Base-by-base conservation (phyloP, 2,329 filamentous ascomycete genomes). In the Pseudogymnoascus sp. region DNA sequence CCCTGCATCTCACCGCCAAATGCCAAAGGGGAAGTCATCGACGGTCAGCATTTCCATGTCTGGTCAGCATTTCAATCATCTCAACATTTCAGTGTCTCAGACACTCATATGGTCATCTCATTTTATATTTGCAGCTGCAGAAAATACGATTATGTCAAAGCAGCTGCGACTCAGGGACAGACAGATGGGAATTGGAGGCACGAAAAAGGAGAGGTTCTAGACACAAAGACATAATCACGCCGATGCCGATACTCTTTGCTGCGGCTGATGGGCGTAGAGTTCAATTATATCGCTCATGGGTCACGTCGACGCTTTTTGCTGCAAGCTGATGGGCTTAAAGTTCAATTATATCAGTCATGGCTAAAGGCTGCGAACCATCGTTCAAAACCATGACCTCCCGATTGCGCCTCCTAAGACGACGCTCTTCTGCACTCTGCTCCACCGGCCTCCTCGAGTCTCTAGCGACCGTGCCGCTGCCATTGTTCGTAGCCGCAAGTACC, bases 301-400 rank as follows among this genome's bases (percentile, higher is more conserved):
- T 55, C 48, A 55, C 8, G 29, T 55, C 5, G 5, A 4, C 10
- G 4, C 48, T 12, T 15, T 18, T 33, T 33, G 18, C 48, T 55
- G 27, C 29, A 10, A 15, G 21, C 4, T 25, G 48, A 27, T 27
- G 48, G 42, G 9, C 27, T 55, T 33, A 55, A 33, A 55, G 13
- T 60, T 94, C 87, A 60, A 92, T 90, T 36, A 96, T 95, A 71
- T 96, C 89, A 48, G 85, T 84, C 65, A 85, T 83, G 3, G 83
- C 85, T 48, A 96, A 73, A 1, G 89, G 88, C 33, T 87, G 81
- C 21, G 84, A 90, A n/a, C 90, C 89, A 69, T 96, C 91, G 69
- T 92, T 93, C 62, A 96, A 78, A 18, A 97, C 92, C 83, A 97
- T 92, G 4, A 91, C 92, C 76, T 96, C 91, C 67, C 92, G 82